A percentile compares a stretch with the other conserved stretches of the same genome.
phyloP scores from a whole-genome alignment of 1,139 yeast genomes.

The Yamadazyma pseudoaaseri region DNA sequence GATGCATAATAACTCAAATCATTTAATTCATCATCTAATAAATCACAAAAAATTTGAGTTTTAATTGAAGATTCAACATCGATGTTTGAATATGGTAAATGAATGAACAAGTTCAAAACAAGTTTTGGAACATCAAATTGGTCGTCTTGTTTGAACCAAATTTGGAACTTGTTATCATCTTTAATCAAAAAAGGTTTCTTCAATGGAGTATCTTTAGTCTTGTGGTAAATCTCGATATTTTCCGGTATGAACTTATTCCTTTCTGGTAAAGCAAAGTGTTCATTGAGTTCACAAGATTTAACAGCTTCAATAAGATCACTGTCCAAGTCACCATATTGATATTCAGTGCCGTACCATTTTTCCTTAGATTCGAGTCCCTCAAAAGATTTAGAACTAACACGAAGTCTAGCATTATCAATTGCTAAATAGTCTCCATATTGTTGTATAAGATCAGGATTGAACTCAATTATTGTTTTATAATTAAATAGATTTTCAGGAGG shows the following conservation, averaged over 20 bases:
- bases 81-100: slow-evolving; percentile 60
- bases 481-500: slow-evolving; percentile 67
- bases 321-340: slow-evolving; percentile 49
- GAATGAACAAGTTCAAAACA: slow-evolving; percentile 60
- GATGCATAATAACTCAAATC: slow-evolving; percentile 82
- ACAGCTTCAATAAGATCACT: slow-evolving; percentile 34
- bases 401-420: slow-evolving; percentile 60
- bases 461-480: slow-evolving; percentile 57
- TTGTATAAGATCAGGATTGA: slow-evolving; percentile 52
- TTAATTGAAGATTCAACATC: slow-evolving; percentile 58
- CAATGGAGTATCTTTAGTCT: slow-evolving; percentile 30
- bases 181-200: slow-evolving; percentile 38
- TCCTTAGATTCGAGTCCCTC: slow-evolving; percentile 44
- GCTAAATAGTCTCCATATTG: slow-evolving; percentile 51
- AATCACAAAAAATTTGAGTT: slow-evolving; percentile 61
- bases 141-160: slow-evolving; percentile 94
- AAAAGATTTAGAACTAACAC: slow-evolving; percentile 53
- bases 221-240: slow-evolving; percentile 58
- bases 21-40: slow-evolving; percentile 73
- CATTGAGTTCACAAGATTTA: slow-evolving; percentile 29
- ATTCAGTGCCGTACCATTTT: slow-evolving; percentile 90
- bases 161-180: slow-evolving; percentile 33
- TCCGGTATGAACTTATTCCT: slow-evolving; percentile 80
- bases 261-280: slow-evolving; percentile 58
- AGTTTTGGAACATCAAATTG: slow-evolving; percentile 89